A percentile compares a stretch with the other conserved stretches of the same genome.
Conservation (phyloP, 208 protist species). For the Trypanosoma brucei region DNA sequence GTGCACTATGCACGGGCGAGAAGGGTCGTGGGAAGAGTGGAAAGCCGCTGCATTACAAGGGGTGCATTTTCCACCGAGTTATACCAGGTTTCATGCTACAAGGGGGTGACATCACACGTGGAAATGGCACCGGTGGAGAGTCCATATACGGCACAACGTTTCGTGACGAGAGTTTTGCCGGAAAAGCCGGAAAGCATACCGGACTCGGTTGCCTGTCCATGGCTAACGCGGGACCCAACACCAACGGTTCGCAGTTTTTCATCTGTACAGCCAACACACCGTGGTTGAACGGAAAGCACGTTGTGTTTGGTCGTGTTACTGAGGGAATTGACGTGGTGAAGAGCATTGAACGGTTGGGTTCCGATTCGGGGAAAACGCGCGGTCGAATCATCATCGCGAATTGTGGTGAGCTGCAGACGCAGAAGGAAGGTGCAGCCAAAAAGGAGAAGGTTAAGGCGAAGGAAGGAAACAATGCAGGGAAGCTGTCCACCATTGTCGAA, state of each 20-base stretch:
- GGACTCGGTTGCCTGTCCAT: constrained; percentile 95
- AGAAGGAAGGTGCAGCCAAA: constrained; percentile 6
- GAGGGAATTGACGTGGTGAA: constrained; percentile 85
- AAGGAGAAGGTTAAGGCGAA: constrained; percentile 12
- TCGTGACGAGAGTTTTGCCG: constrained; percentile 95
- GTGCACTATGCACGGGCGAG: constrained; percentile 89
- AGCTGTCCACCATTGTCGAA: constrained; percentile 1
- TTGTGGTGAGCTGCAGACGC: constrained; percentile 65
- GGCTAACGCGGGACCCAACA: constrained; percentile 97
- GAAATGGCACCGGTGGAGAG: constrained; percentile 96
- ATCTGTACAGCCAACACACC: constrained; percentile 85
- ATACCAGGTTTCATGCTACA: constrained; percentile 96
- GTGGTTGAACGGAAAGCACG: constrained; percentile 94
- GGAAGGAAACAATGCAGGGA: constrained; percentile 4
- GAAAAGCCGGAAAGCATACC: constrained; percentile 90
- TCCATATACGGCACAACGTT: constrained; percentile 98
- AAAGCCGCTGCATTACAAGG: constrained; percentile 96
- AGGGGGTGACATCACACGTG: constrained; percentile 96
- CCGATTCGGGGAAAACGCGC: constrained; percentile 64
- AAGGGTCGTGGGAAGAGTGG: constrained; percentile 87
- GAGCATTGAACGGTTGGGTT: constrained; percentile 71
- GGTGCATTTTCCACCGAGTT: constrained; percentile 93
- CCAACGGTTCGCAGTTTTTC: constrained; percentile 96
- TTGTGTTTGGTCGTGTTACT: constrained; percentile 93
- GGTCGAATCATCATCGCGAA: constrained; percentile 55